Evolutionary conservation across 768 basidiomycete genomes (phyloP).

Genomic region (Leccinum subtestaceum): DNA sequence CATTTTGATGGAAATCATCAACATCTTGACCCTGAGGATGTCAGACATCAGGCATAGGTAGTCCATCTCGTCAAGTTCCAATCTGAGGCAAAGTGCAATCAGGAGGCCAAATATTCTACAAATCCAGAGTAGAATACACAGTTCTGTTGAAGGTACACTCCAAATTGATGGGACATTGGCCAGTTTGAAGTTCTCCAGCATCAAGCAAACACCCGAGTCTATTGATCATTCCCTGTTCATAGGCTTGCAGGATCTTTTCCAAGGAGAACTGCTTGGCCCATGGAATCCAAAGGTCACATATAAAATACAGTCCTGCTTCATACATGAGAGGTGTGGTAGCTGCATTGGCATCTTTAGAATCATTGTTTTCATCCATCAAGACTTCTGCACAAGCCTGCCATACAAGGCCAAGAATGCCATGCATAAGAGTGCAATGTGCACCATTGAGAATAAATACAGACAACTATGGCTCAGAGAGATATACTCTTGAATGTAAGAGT

Average conservation of each 20-base stretch:
- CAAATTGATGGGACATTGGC: background rate
- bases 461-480: background rate
- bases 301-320: background rate
- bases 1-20: background rate
- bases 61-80: background rate
- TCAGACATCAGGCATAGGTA: background rate
- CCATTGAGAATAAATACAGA: conserved; percentile 8
- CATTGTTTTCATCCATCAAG: too few relatives aligned
- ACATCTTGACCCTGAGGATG: conserved; percentile 6
- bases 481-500: too few relatives aligned
- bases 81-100: background rate
- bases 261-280: background rate
- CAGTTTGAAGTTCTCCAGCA: background rate
- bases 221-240: background rate
- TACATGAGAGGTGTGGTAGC: too few relatives aligned
- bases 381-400: background rate
- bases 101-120: background rate
- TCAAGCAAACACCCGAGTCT: background rate
- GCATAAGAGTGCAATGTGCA: background rate
- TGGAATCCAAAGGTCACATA: background rate
- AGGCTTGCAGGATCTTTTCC: background rate
- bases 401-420: background rate
- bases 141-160: background rate
- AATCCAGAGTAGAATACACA: background rate
- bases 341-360: too few relatives aligned